phyloP scores from a whole-genome alignment of 2,329 filamentous ascomycete genomes.

The Colletotrichum sp. region DNA sequence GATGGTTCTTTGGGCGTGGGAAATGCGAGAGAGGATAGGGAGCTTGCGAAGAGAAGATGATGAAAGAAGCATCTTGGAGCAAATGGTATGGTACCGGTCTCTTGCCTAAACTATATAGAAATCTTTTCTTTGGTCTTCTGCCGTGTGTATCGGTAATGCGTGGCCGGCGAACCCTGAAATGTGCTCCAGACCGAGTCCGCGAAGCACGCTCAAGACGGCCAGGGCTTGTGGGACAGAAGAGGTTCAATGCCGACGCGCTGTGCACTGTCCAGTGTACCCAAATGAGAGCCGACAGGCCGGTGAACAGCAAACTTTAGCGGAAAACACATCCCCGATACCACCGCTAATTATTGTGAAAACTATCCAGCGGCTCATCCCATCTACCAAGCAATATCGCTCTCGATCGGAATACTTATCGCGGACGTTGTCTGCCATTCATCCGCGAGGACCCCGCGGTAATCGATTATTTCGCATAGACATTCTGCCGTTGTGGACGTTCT shows the following conservation, averaged over 20 bases:
- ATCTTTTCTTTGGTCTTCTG: neutral
- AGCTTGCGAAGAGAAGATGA: neutral
- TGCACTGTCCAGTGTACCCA: neutral
- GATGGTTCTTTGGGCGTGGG: neutral
- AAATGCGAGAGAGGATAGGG: fast-evolving
- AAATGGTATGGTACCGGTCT: fast-evolving
- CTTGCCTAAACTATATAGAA: neutral
- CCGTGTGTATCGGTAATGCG: neutral
- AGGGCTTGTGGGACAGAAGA: neutral
- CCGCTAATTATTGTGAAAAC: neutral
- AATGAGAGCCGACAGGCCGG: neutral
- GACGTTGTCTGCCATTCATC: fast-evolving
- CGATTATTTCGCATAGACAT: neutral
- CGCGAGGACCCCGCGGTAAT: neutral
- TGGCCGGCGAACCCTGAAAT: neutral
- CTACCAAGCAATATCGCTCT: neutral
- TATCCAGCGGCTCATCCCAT: neutral
- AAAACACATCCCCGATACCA: neutral
- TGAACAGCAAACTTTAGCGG: neutral
- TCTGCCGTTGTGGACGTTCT: neutral
- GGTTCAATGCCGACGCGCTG: neutral
- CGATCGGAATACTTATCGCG: neutral
- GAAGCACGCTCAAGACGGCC: neutral
- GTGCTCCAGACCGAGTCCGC: neutral
- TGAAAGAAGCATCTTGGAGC: neutral